These are phyloP conservation scores for Globisporangium lucens DNA, from an alignment of 352 stramenopile genomes.

Conservation along the genomic window DNA sequence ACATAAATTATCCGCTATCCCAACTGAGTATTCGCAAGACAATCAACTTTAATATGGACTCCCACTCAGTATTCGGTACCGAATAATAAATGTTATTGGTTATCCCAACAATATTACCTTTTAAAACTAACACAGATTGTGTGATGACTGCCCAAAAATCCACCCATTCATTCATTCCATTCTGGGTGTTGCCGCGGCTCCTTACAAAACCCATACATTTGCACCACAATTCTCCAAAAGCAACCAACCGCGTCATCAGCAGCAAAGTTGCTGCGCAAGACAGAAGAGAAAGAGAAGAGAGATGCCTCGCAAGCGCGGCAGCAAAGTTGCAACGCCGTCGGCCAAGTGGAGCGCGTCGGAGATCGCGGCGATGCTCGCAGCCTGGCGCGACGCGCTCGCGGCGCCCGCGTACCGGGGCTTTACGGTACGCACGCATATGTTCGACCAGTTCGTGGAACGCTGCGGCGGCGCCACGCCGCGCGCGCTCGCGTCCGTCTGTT, in stretches of 20 bases:
- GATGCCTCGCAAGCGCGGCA: not conserved
- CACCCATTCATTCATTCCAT: not conserved
- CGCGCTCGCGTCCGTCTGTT: not conserved
- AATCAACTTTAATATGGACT: too few relatives aligned
- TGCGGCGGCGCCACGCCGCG: slow-evolving; percentile 3
- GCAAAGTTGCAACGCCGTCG: not conserved
- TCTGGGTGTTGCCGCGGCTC: not conserved
- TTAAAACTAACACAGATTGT: not conserved
- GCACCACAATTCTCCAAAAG: not conserved
- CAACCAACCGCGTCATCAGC: not conserved
- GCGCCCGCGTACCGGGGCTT: slow-evolving; percentile 1
- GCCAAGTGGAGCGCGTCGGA: slow-evolving; percentile 6
- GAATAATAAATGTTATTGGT: not conserved
- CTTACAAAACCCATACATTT: not conserved
- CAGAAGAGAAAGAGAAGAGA: not conserved
- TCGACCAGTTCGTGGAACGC: slow-evolving; percentile 6
- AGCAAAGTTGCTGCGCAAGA: not conserved
- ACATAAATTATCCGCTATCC: too few relatives aligned
- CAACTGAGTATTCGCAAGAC: too few relatives aligned
- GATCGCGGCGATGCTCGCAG: not conserved
- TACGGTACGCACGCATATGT: not conserved
- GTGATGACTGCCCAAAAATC: not conserved
- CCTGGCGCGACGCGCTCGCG: slow-evolving; percentile 14
- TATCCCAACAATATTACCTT: not conserved
- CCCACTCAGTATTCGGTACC: not conserved